Evolutionary conservation across 225 moss, liverwort and hornwort genomes (phyloP).

Genomic region (Neckera pumila): DNA sequence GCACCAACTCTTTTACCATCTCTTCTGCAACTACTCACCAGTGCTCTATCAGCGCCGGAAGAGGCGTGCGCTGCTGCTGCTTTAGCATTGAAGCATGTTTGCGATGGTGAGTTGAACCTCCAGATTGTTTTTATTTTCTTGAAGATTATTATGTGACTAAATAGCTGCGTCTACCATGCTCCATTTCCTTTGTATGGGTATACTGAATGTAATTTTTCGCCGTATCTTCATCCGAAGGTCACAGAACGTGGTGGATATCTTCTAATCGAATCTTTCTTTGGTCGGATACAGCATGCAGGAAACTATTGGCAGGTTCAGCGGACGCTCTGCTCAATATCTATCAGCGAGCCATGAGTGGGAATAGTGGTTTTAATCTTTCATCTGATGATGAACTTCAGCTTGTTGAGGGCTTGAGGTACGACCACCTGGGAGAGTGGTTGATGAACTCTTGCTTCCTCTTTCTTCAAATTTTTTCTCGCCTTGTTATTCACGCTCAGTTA

Average conservation of each 20-base stretch:
- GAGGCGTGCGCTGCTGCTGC: constrained; percentile 89
- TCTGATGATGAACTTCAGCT: constrained; percentile 96
- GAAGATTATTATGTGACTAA: not conserved
- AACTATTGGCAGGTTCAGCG: constrained; percentile 61
- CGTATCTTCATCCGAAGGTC: not conserved
- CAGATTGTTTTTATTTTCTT: not conserved
- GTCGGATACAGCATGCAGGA: constrained; percentile 66
- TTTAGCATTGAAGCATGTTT: constrained; percentile 93
- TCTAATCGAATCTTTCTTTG: not conserved
- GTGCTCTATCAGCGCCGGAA: constrained; percentile 60
- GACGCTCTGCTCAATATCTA: constrained; percentile 75
- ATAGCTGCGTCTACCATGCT: not conserved
- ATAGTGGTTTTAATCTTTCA: constrained; percentile 57
- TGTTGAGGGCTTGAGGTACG: constrained; percentile 90
- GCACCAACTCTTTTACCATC: constrained; percentile 58
- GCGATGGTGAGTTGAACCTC: constrained; percentile 63
- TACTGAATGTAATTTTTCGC: not conserved
- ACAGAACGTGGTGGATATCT: not conserved
- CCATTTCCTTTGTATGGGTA: not conserved
- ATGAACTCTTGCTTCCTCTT: not conserved
- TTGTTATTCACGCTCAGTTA: not conserved
- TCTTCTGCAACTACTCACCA: constrained; percentile 61
- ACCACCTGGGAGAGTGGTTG: not conserved
- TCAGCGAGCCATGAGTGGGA: constrained; percentile 70
- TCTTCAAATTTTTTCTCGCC: not conserved